Evolutionary conservation across 2,329 filamentous ascomycete species (phyloP), one percentile per base, ranked within the genome.

Genomic region (Daldinia eschscholtzii): DNA sequence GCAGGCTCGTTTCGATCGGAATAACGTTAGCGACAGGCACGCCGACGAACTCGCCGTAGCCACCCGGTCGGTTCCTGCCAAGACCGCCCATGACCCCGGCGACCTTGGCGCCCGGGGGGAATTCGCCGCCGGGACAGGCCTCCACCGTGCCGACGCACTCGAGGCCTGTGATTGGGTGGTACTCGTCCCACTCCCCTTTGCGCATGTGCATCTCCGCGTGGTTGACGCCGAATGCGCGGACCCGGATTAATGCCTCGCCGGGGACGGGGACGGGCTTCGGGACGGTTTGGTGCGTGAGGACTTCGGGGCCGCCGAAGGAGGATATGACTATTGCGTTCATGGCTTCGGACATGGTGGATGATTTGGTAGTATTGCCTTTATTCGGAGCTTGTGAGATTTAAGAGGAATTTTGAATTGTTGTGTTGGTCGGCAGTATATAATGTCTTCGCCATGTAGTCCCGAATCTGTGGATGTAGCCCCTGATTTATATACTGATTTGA

Each of bases 151-250:
- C 83, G 58, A 83, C 82, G 68, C 82, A 84, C 68, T 82, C 81
- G 28, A 82, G 73, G 20, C 81, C 81, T 26, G 72, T 79, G 57
- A 82, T 79, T 6, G 78, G 79, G 35, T 78, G 80, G 65, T 71
- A 79, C 64, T 81, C 80, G 60, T 76, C 78, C 80, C 79, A 81
- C 68, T 81, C 81, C 12, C 82, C 82, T 2, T 46, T 78, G 23
- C 81, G 79, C 81, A 83, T 83, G 71, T 83, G 80, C 78, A 82
- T 82, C 70, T 84, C 82, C 7, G 82, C 82, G 35, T 83, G 81
- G 67, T 83, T 83, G 44, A 83, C 67, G 2, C 81, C 81, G 57
- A 84, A 84, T 7, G 81, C 81, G 65, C 77, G 74, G 44, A 83
- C 76, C 64, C 75, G 67, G 68, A 82, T 75, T 13, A 81, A 70